Evolutionary conservation across 2,329 filamentous ascomycete species (phyloP).

Genomic region (Cladosporium sphaerospermum): DNA sequence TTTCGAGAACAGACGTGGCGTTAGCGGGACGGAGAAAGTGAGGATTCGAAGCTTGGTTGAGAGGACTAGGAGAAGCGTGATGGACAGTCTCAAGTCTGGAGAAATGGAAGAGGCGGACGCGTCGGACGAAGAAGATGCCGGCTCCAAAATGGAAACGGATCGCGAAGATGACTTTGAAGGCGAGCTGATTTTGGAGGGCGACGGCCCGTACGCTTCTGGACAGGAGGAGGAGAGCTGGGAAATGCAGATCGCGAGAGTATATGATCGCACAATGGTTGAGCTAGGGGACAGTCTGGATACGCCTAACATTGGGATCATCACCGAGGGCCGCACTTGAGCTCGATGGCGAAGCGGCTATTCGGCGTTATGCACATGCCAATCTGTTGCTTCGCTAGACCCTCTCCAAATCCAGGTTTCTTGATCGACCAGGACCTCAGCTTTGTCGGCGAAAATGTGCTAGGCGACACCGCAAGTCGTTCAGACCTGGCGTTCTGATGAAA

Average conservation of each 20-base stretch:
- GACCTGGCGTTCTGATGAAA: too few species aligned
- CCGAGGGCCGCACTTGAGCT: conserved; percentile 29
- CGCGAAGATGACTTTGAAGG: conserved; percentile 36
- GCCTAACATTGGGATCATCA: conserved; percentile 42
- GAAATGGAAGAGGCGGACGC: conserved; percentile 39
- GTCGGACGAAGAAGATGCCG: conserved; percentile 30
- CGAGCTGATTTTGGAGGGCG: conserved; percentile 26
- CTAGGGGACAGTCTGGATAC: conserved; percentile 61
- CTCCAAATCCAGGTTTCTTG: too few species aligned
- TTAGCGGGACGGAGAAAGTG: conserved; percentile 83
- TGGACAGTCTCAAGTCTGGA: conserved; percentile 59
- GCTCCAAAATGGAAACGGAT: conserved; percentile 36
- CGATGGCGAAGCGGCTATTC: background rate
- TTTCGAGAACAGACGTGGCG: conserved; percentile 55
- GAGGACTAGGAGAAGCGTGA: conserved; percentile 63
- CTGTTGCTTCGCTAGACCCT: too few species aligned
- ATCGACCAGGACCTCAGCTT: too few species aligned
- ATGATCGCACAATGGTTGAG: conserved; percentile 71
- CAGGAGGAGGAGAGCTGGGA: conserved; percentile 43
- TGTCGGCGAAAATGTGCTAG: too few species aligned
- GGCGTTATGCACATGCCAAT: background rate
- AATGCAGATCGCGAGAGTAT: conserved; percentile 69
- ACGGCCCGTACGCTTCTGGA: conserved; percentile 14
- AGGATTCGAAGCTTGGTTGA: conserved; percentile 77
- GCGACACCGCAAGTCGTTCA: too few species aligned